Evolutionary conservation across 2,329 filamentous ascomycete species (phyloP).

Genomic region (Epichloe festucae): DNA sequence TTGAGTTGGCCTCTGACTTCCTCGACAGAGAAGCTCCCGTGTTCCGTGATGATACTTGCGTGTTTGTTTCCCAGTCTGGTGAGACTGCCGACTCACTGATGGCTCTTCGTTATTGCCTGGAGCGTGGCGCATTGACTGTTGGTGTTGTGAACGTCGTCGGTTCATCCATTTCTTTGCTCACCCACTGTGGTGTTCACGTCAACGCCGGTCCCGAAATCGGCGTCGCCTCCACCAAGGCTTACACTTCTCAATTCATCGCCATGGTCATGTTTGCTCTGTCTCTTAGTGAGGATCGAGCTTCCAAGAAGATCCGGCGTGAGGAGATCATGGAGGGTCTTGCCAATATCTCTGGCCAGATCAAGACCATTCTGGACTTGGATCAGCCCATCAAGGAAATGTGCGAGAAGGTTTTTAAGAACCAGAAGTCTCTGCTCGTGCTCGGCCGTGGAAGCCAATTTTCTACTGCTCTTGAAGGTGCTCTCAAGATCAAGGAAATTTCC

Average conservation of each 20-base stretch:
- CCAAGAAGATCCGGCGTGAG: constrained; percentile 79
- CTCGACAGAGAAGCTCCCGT: constrained; percentile 91
- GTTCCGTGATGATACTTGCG: constrained; percentile 98
- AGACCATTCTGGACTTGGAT: constrained; percentile 80
- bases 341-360: constrained; percentile 83
- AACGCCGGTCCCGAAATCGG: constrained; percentile 98
- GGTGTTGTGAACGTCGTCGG: constrained; percentile 98
- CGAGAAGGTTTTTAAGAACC: constrained; percentile 84
- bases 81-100: constrained; percentile 96
- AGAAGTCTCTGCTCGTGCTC: constrained; percentile 88
- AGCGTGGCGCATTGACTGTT: constrained; percentile 92
- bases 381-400: constrained; percentile 91
- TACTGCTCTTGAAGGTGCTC: constrained; percentile 88
- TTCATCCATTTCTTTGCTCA: constrained; percentile 95
- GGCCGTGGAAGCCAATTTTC: constrained; percentile 95
- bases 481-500: constrained; percentile 99
- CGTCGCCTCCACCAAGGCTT: constrained; percentile 97
- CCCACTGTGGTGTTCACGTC: constrained; percentile 99
- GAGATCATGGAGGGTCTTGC: constrained; percentile 92
- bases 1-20: constrained; percentile 96
- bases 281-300: constrained; percentile 89
- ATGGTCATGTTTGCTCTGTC: constrained; percentile 99
- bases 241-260: constrained; percentile 97
- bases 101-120: constrained; percentile 94
- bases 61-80: constrained; percentile 97